Evolutionary conservation across 495 filamentous ascomycete genomes (phyloP), one percentile per base, ranked within the genome.

Genomic region (Hyaloscypha finlandica): DNA sequence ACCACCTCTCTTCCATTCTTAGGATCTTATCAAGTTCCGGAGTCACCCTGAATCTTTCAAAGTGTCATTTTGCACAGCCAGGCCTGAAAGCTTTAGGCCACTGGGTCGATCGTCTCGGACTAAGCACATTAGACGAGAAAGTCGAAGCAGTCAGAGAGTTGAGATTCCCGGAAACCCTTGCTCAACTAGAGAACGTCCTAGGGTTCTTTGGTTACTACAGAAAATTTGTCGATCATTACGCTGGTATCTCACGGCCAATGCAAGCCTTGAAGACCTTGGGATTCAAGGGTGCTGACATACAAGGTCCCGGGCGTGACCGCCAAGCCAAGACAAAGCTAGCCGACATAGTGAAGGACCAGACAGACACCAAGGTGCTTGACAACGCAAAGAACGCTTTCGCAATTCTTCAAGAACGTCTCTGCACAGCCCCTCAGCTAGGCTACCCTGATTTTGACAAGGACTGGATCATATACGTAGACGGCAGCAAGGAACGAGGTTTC

Each of bases 21-120:
- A 0, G 32, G 58, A n/a, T n/a, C 4, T 25, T 29, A 1, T 69
- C 70, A 0, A n/a, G n/a, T n/a, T n/a, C n/a, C n/a, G 63, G 70
- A 2, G 60, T 64, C 30, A 66, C 63, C 0, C 39, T 71, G n/a
- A 51, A 14, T 9, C 55, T 71, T 5, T 5, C 22, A 0, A 71
- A 71, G 61, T 71, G 52, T 33, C 55, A 69, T 37, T 71, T 71
- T 45, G 63, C 70, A 4, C 59, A 69, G 12, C 48, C 25, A 3
- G 35, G 66, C 9, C 19, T 71, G 0, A 6, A 51, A 1, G 63
- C 67, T 16, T 52, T 71, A 4, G 63, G 70, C 0, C 42, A 65
- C 20, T 45, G 30, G 11, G 66, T 71, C 1, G 66, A 58, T 2
- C 48, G 59, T 3, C 52, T 69, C 0, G 63, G 70, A 0, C n/a